Percentiles rank a stretch among this genome's conserved stretches.
Conservation (phyloP, 495 filamentous ascomycete genomes). For the Penicillium mononematosum region DNA sequence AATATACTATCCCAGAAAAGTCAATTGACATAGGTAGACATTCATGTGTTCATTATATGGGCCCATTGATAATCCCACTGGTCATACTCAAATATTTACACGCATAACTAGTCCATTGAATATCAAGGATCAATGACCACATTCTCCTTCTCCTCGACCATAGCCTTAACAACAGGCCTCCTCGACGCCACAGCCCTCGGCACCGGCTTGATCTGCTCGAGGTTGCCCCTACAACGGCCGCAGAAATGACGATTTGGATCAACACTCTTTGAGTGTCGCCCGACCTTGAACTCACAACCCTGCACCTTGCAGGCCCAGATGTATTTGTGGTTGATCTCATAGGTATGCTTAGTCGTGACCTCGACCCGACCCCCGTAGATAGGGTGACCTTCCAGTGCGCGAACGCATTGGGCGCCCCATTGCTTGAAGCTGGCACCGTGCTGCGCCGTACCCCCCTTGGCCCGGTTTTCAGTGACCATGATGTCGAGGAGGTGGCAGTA, state of each 20-base stretch:
- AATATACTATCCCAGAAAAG: not conserved
- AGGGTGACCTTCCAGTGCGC: conserved; percentile 42
- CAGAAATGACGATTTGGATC: conserved; percentile 64
- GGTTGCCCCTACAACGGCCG: conserved; percentile 61
- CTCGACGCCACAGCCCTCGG: conserved; percentile 58
- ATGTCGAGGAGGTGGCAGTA: conserved; percentile 92
- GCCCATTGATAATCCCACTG: not conserved
- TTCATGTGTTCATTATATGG: not conserved
- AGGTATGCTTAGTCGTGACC: conserved; percentile 84
- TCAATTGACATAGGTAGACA: not conserved
- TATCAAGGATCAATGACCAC: conserved; percentile 15
- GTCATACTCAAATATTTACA: conserved; percentile 1
- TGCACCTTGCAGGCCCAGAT: conserved; percentile 66
- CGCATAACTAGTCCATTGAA: conserved; percentile 1
- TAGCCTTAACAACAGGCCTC: conserved; percentile 44
- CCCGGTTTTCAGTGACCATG: conserved; percentile 67
- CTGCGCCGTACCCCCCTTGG: conserved; percentile 49
- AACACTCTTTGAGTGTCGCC: conserved; percentile 81
- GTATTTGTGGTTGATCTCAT: conserved; percentile 88
- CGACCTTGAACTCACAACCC: conserved; percentile 65
- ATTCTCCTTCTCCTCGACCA: conserved; percentile 12
- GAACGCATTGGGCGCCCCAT: conserved; percentile 56
- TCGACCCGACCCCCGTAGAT: conserved; percentile 55
- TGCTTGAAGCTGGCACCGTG: conserved; percentile 83
- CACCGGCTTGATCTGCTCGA: conserved; percentile 78